Base-by-base conservation (phyloP, 306 rosid species). In the Argentina anserina region DNA sequence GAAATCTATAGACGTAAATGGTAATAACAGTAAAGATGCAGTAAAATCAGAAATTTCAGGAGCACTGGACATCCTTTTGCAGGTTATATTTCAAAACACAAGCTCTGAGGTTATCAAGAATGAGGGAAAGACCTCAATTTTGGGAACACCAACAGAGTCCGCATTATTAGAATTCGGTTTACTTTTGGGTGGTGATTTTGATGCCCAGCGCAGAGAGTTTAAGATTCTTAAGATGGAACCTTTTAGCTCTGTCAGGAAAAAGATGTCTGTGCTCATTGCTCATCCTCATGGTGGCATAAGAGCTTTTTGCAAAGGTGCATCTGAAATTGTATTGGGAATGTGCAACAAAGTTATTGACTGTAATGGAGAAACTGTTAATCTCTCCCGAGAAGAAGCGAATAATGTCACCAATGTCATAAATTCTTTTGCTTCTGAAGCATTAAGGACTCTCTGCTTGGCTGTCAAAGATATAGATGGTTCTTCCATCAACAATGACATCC, bases 251-350 rank as follows among this genome's bases (percentile, higher is more conserved):
- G 95, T 84, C 63, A 81, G 87, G 84, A 94, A 94, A 86, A 94
- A 88, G 83, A 94, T 94, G 99, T 94, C 97, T 75, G 91, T 91
- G 60, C 88, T 94, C 11, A 90, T 91, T 42, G 82, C 86, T 69
- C 84, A 80, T 75, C 95, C 97, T 70, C 73, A 65, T 72, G 87
- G 93, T 73, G 79, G 91, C 33, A 55, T 75, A 14, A 85, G 89
- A 76, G 90, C 92, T 46, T 91, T 91, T 83, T 88, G 96, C 85
- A 94, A 94, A 88, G 99, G 99, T 71, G 99, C 95, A 86, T 86
- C 99, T 8, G 99, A 94, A 85, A 84, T 94, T 77, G 76, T 94
- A 81, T 71, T 94, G 69, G 65, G 81, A 18, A 86, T 87, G 82
- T 91, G 97, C 69, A 82, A 88, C 85, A 86, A 84, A 80, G 18